phyloP scores from a whole-genome alignment of 768 basidiomycete genomes.

The Pisolithus sp. region DNA sequence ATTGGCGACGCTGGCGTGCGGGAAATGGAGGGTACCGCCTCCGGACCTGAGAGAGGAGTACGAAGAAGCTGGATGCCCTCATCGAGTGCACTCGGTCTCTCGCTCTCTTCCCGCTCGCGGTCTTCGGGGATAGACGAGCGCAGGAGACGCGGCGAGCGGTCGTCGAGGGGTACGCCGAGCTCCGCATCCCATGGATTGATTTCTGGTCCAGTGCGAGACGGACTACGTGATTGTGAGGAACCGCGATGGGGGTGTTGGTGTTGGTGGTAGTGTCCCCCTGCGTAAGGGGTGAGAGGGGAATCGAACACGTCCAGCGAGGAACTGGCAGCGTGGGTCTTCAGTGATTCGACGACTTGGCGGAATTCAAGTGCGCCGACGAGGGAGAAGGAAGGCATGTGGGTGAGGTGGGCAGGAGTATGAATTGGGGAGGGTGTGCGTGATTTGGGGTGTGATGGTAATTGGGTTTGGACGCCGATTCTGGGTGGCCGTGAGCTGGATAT shows the following conservation, averaged over 20 bases:
- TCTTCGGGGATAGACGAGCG: constrained; percentile 23
- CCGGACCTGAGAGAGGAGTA: constrained; percentile 18
- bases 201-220: constrained; percentile 23
- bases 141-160: constrained; percentile 37
- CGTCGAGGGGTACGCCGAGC: constrained; percentile 45
- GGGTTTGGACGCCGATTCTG: constrained; percentile 31
- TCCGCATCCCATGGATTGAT: constrained; percentile 46
- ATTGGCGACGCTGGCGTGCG: constrained; percentile 45
- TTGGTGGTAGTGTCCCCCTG: constrained; percentile 66
- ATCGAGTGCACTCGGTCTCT: constrained; percentile 5
- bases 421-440: constrained; percentile 47
- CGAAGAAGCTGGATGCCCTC: constrained; percentile 5
- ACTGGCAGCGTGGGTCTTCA: constrained; percentile 62
- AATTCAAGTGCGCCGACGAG: constrained; percentile 95
- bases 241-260: constrained; percentile 51
- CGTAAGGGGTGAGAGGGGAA: constrained; percentile 60
- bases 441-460: constrained; percentile 36
- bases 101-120: constrained; percentile 6
- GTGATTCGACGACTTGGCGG: constrained; percentile 77
- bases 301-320: constrained; percentile 61
- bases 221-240: constrained; percentile 26
- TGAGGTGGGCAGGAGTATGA: constrained; percentile 29
- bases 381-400: constrained; percentile 77
- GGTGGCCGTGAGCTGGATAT: constrained; percentile 31
- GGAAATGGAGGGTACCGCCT: constrained; percentile 47